phyloP scores from a whole-genome alignment of 116 monocot species.

The Trichopus zeylanicus region DNA sequence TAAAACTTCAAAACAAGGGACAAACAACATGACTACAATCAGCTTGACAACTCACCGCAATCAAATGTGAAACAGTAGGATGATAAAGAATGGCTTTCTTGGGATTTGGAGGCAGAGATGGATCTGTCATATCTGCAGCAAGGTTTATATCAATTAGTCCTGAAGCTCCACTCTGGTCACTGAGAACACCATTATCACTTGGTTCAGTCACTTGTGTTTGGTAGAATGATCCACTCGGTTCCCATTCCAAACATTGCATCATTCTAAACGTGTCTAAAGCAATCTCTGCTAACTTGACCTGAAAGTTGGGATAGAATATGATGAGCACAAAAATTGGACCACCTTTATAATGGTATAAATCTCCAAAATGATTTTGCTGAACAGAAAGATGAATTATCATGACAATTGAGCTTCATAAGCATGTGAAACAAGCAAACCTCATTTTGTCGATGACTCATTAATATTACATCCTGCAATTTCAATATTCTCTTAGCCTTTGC shows the following conservation, averaged over 20 bases:
- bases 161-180: constrained; percentile 76
- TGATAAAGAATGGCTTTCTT: constrained; percentile 78
- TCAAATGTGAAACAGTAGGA: constrained; percentile 74
- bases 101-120: constrained; percentile 74
- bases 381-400: background rate
- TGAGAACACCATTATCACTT: constrained; percentile 56
- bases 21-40: background rate
- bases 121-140: constrained; percentile 81
- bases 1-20: background rate
- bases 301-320: constrained; percentile 22
- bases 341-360: too few species aligned
- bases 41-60: constrained; percentile 50
- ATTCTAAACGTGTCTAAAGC: constrained; percentile 92
- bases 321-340: too few species aligned
- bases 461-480: constrained; percentile 70
- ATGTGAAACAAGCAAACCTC: constrained; percentile 49
- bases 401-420: background rate
- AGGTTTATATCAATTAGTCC: constrained; percentile 90
- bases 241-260: constrained; percentile 95
- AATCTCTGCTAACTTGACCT: constrained; percentile 93
- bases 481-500: constrained; percentile 47
- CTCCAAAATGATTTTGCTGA: background rate
- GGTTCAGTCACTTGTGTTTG: constrained; percentile 42
- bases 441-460: constrained; percentile 74
- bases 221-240: constrained; percentile 79